Conservation (phyloP, 768 basidiomycete genomes). For the Hypsizygus marmoreus region DNA sequence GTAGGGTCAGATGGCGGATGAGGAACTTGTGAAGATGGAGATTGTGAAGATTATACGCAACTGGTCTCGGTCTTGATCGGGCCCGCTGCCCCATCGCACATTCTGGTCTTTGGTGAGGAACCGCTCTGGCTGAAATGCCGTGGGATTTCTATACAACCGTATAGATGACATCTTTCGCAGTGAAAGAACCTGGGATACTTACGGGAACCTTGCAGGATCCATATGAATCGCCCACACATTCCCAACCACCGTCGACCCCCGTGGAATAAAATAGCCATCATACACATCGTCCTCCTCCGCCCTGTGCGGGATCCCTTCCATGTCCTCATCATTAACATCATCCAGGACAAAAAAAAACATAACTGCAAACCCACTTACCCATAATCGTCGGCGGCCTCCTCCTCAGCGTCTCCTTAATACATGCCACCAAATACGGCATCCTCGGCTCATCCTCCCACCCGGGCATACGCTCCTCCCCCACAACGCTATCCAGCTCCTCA, state of each 20-base stretch:
- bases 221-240: constrained; percentile 27
- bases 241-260: constrained; percentile 20
- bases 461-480: constrained; percentile 28
- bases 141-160: constrained; percentile 17
- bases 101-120: constrained; percentile 25
- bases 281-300: constrained; percentile 17
- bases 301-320: constrained; percentile 20
- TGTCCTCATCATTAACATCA: background rate
- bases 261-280: constrained; percentile 17
- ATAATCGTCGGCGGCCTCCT: constrained; percentile 18
- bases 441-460: constrained; percentile 22
- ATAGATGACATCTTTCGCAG: background rate
- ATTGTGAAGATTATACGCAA: background rate
- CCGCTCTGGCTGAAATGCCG: constrained; percentile 32
- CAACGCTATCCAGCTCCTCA: constrained; percentile 28
- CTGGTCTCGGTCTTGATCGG: constrained; percentile 25
- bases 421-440: constrained; percentile 21
- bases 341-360: background rate
- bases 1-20: no score
- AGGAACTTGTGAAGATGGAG: no score
- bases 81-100: constrained; percentile 23
- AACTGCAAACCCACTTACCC: no score
- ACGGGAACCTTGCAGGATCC: constrained; percentile 26
- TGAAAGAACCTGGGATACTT: background rate
- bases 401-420: constrained; percentile 25